Evolutionary conservation across 495 filamentous ascomycete genomes (phyloP), one percentile per base, ranked within the genome.

Genomic region (Aspergillus carlsbadensis): DNA sequence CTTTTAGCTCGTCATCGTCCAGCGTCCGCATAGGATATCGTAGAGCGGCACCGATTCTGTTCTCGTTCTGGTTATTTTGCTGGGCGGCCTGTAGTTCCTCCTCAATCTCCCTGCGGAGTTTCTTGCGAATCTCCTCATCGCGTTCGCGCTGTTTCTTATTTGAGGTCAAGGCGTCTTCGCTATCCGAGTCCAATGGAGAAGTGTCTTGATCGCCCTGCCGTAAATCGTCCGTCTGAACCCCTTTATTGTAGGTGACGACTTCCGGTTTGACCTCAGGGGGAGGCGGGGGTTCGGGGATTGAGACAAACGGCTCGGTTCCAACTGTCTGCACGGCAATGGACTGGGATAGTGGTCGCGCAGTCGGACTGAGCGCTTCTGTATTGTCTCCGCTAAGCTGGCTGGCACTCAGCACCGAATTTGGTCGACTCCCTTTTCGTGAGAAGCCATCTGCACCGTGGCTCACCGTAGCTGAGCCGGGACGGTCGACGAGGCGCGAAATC

Each of bases 231-330:
- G 94, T 96, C 67, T 98, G 95, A 22, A 98, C 91, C 13, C 82
- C 91, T 75, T 96, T 99, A 78, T 88, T 97, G 80, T 98, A 97
- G 29, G 89, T 92, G 64, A 92, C 86, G 18, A 92, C 75, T 70
- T 97, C 92, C 36, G 85, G 85, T 51, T 86, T 83, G 13, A 85
- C 83, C 55, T 87, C 86, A 54, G 88, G 85, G 57, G 91, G 76
- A 7, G 83, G 87, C 15, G 84, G 84, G 67, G 82, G 85, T 69
- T 96, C 92, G 10, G 69, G 52, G 68, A 85, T 90, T 44, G 88
- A 85, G 26, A 84, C 79, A 42, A 87, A 82, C 5, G 88, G 76
- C 14, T 84, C 83, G 3, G 91, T 79, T 20, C 82, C 81, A n/a
- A 88, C 77, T 0, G 82, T 89, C 64, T 92, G 87, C 67, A 72